Conservation (phyloP, 345 rosid genomes). For the sweet orange (Citrus sinensis) region DNA sequence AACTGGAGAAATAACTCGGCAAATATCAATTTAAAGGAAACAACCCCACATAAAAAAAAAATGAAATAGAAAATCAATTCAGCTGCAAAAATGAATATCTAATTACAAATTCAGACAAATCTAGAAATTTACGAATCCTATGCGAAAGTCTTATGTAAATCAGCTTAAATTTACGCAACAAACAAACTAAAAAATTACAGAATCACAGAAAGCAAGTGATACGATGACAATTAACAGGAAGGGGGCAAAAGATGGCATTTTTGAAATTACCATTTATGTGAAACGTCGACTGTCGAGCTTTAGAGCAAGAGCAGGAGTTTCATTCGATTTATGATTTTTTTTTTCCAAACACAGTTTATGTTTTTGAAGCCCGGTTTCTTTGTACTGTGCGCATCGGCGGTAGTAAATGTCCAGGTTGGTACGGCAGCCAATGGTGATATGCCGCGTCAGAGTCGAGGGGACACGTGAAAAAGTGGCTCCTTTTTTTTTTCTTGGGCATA, state of each 20-base stretch:
- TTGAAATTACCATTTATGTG: slow-evolving; percentile 1
- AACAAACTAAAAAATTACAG: background rate
- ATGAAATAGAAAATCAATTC: background rate
- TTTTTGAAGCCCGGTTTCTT: too few relatives aligned
- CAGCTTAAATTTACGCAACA: background rate
- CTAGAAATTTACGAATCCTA: background rate
- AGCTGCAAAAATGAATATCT: background rate
- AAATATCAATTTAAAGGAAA: background rate
- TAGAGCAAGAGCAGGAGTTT: background rate
- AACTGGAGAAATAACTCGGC: background rate
- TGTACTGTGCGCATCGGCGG: too few relatives aligned
- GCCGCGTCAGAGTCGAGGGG: too few relatives aligned
- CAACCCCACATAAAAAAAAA: background rate
- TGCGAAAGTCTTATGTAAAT: background rate
- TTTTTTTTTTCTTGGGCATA: too few relatives aligned
- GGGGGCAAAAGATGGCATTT: background rate
- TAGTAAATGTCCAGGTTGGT: too few relatives aligned
- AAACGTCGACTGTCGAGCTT: background rate
- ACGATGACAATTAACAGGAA: too few relatives aligned
- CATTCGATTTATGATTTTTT: background rate
- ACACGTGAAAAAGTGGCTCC: too few relatives aligned
- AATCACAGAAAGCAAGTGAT: background rate
- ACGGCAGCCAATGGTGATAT: too few relatives aligned
- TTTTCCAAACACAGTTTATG: too few relatives aligned
- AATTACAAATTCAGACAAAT: background rate